Evolutionary conservation across 805 yeast species (phyloP), one percentile per base, ranked within the genome.

Genomic region (Sugiyamaella lignohabitans): DNA sequence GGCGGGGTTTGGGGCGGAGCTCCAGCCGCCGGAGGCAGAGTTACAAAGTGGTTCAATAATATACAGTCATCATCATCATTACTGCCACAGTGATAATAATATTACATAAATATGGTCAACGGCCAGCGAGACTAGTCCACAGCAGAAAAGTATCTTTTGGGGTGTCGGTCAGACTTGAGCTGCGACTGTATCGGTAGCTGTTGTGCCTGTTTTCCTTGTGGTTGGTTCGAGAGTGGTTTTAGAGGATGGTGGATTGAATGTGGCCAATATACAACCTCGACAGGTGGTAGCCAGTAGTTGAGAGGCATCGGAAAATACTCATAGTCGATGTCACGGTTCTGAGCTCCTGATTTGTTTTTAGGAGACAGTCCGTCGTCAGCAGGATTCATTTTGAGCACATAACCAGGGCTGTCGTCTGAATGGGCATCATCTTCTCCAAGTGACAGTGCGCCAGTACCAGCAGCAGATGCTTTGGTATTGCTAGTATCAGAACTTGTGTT

Each of bases 251-350:
- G 79, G 4, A 73, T 78, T 3, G 78, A 67, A 55, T 75, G 80
- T 1, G 80, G 80, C 48, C 76, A 71, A 55, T 75, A 75, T 4
- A 75, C 79, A 39, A 71, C 77, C 56, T 75, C 76, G 34, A 75
- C 74, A 2, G 80, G 80, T 4, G 78, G 78, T 45, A 73, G 59
- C 59, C 74, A 75, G 54, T 75, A 75, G 22, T 74, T 76, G 48
- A 66, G 66, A 48, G 72, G 71, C 40, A 75, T 70, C 2, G 78
- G 78, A 58, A 73, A 74, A 51, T 75, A 75, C 50, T 74, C 74
- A 54, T 76, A 76, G 43, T 57, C 58, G 29, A 50, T 46, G 23
- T 51, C 55, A 27, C 55, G 48, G 29, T 45, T 40, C 34, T 30
- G 42, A 10, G 32, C 22, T 11, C 35, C n/a, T 1, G 20, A 16